Evolutionary conservation across 75 land plant species (phyloP), one percentile per base, ranked within the genome.

Genomic region (Gnetum montanum): DNA sequence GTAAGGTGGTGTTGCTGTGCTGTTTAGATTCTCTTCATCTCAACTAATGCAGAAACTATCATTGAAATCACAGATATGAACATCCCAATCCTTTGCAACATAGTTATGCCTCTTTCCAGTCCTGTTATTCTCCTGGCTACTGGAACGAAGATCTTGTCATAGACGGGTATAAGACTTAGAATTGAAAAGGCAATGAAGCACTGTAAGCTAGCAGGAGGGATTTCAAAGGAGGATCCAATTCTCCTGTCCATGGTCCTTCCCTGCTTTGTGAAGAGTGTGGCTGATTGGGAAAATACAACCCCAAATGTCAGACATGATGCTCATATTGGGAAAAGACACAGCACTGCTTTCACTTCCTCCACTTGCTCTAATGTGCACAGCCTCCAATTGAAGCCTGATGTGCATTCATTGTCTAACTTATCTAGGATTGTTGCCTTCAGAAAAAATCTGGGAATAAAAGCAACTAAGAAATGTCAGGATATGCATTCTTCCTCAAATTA

Each of bases 151-250:
- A 75, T 44, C 6, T 54, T 65, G 67, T 94, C 91, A 51, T 94
- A 94, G 7, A 89, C 34, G 3, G 98, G 98, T 62, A 94, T 68
- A n/a, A 89, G 59, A 22, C 67, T 15, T 0, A 89, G 61, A 34
- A 93, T 89, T 1, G 90, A 71, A 8, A 88, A 34, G 2, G 78
- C 75, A 6, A 78, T 79, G 0, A 82, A 70, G 19, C 71, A 61
- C 35, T 85, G 98, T 5, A 93, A 69, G 1, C 82, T 72, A 0
- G 98, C 98, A 3, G 98, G 81, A 25, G 98, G 98, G 72, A 93
- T 73, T 34, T 71, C 38, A 65, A 93, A 85, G 37, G 36, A 20
- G 4, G 34, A 44, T 0, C 84, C 90, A 0, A 93, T 43, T 53
- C 56, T 75, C n/a, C 81, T 63, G 49, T 75, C 54, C 87, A 93